Evolutionary conservation across 306 rosid species (phyloP).

Genomic region (Carpinus fangiana): DNA sequence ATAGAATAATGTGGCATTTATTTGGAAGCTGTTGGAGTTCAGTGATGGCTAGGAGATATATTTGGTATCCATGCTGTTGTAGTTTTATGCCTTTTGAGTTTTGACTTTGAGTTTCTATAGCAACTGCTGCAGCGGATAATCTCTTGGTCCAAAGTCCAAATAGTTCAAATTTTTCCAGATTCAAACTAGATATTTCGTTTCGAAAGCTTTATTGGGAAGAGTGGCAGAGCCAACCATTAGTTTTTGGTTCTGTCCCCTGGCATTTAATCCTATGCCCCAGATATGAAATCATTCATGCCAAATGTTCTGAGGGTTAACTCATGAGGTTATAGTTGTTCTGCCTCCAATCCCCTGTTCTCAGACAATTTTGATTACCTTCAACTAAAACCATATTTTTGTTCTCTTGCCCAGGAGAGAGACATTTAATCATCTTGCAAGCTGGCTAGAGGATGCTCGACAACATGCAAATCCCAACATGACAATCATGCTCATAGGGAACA

Average conservation of each 20-base stretch:
- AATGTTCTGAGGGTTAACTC: not conserved
- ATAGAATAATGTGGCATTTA: not conserved
- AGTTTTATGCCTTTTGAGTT: not conserved
- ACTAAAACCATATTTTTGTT: slow-evolving; percentile 16
- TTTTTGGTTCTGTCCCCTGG: not conserved
- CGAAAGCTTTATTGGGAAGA: not conserved
- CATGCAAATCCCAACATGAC: slow-evolving; percentile 98
- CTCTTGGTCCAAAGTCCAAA: not conserved
- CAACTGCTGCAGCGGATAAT: not conserved
- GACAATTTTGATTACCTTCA: not conserved
- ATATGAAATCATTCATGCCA: not conserved
- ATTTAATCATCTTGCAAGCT: slow-evolving; percentile 77
- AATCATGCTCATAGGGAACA: slow-evolving; percentile 90
- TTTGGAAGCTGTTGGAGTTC: not conserved
- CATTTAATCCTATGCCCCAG: not conserved
- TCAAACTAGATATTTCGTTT: not conserved
- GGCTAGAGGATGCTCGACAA: slow-evolving; percentile 99
- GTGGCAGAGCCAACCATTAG: not conserved
- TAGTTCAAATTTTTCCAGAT: not conserved
- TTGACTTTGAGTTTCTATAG: not conserved
- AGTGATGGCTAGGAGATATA: not conserved
- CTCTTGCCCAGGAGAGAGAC: slow-evolving; percentile 82
- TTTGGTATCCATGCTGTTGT: not conserved
- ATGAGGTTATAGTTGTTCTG: not conserved
- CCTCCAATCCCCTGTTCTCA: not conserved